Percentiles rank a stretch among this genome's conserved stretches.
Conservation (phyloP, 208 protist species). For the Trypanosoma scelopori region DNA sequence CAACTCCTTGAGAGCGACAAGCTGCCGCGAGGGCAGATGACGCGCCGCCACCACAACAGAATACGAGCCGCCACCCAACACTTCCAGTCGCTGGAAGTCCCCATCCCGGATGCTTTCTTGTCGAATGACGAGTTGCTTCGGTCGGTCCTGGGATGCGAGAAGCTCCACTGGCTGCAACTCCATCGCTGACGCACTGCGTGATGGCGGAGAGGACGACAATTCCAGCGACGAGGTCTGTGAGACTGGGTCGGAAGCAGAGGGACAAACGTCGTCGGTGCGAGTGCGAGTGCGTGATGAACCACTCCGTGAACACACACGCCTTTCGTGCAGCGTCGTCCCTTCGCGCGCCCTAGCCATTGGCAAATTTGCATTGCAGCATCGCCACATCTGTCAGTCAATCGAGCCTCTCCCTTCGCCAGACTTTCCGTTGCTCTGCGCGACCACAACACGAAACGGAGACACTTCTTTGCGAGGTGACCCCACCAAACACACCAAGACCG, state of each 20-base stretch:
- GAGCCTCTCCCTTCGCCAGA: not conserved
- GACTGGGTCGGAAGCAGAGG: not conserved
- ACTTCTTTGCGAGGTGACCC: not conserved
- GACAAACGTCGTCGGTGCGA: not conserved
- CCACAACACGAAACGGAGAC: not conserved
- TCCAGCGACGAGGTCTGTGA: constrained; percentile 11
- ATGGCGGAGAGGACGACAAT: not conserved
- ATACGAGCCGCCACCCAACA: constrained; percentile 75
- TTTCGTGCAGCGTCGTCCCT: not conserved
- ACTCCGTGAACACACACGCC: not conserved
- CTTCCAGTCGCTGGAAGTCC: constrained; percentile 60
- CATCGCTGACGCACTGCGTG: not conserved
- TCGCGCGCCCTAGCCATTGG: not conserved
- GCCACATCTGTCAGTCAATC: not conserved
- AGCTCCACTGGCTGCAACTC: constrained; percentile 2
- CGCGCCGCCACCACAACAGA: constrained; percentile 67
- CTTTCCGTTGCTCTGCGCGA: not conserved
- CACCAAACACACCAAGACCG: too few species aligned
- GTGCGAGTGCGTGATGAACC: not conserved
- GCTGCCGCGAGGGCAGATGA: constrained; percentile 49
- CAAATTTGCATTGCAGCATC: not conserved
- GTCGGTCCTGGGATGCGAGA: not conserved
- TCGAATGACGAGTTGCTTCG: constrained; percentile 31
- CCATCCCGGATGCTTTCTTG: constrained; percentile 57
- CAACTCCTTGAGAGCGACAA: constrained; percentile 81